A percentile compares a stretch with the other conserved stretches of the same genome.
Conservation (phyloP, 805 yeast genomes). For the Isabelozyma gotoi region DNA sequence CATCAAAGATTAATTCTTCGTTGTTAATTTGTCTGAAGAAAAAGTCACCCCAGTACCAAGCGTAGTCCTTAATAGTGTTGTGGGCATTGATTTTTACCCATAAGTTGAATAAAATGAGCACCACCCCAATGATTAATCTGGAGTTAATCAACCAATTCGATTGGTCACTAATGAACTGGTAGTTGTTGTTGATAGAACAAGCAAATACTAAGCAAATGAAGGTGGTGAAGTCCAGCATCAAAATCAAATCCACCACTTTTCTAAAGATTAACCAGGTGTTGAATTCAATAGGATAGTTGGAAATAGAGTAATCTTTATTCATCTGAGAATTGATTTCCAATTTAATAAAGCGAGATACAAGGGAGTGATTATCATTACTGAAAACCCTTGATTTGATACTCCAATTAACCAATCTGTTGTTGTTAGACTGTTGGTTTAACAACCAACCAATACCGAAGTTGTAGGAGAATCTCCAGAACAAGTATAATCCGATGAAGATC, state of each 20-base stretch:
- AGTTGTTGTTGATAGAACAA: constrained; percentile 37
- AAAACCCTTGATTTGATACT: constrained; percentile 36
- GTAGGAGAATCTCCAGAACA: constrained; percentile 74
- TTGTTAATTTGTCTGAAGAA: constrained; percentile 69
- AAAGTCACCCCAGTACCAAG: constrained; percentile 96
- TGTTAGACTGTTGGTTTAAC: constrained; percentile 63
- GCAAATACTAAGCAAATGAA: constrained; percentile 65
- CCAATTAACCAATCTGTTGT: constrained; percentile 52
- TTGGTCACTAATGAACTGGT: constrained; percentile 41
- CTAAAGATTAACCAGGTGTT: constrained; percentile 82
- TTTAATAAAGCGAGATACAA: constrained; percentile 37
- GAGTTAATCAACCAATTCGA: constrained; percentile 42
- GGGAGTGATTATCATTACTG: constrained; percentile 23
- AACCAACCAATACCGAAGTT: constrained; percentile 79
- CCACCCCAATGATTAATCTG: constrained; percentile 58
- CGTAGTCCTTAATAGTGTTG: constrained; percentile 83
- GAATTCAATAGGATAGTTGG: constrained; percentile 61
- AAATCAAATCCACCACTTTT: constrained; percentile 73
- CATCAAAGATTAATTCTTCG: constrained; percentile 76
- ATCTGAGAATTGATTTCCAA: constrained; percentile 38
- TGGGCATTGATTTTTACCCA: constrained; percentile 90
- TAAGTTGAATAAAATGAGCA: constrained; percentile 66
- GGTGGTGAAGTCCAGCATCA: constrained; percentile 82
- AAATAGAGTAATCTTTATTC: constrained; percentile 31
- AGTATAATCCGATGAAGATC: constrained; percentile 54